A percentile compares a stretch with the other conserved stretches of the same genome.
phyloP scores from a whole-genome alignment of 768 basidiomycete species.

The Lactarius tabidus region DNA sequence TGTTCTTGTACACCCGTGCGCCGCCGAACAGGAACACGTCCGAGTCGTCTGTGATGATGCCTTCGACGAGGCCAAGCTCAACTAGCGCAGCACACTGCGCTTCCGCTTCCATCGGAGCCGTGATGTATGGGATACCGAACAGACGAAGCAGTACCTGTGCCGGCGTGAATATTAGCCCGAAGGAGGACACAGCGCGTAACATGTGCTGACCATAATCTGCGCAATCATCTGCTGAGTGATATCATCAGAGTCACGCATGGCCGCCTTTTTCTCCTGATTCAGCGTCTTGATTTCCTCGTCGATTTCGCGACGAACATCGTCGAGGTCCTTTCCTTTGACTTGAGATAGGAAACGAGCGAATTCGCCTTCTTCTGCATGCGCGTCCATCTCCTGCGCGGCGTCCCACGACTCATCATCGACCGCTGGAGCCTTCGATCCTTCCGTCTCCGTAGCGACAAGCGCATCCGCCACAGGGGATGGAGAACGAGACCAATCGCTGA shows the following conservation, averaged over 20 bases:
- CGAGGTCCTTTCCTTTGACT: conserved; percentile 81
- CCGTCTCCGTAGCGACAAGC: conserved; percentile 6
- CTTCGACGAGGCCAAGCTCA: conserved; percentile 82
- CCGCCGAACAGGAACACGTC: conserved; percentile 99
- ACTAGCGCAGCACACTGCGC: conserved; percentile 96
- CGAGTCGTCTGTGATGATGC: conserved; percentile 98
- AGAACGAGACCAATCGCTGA: conserved; percentile 38
- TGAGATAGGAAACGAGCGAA: conserved; percentile 92
- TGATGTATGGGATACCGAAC: conserved; percentile 97
- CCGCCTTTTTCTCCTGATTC: conserved; percentile 79
- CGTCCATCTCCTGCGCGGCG: conserved; percentile 81
- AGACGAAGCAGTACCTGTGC: conserved; percentile 80
- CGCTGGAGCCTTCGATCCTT: conserved; percentile 28
- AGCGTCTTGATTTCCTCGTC: conserved; percentile 84
- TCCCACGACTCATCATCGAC: conserved; percentile 62
- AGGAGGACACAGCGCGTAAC: neutral
- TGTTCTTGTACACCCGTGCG: conserved; percentile 94
- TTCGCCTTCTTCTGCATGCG: conserved; percentile 74
- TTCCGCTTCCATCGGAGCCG: conserved; percentile 99
- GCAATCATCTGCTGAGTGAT: conserved; percentile 92
- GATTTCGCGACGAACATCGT: conserved; percentile 80
- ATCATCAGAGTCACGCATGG: conserved; percentile 92
- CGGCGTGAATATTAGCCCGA: neutral
- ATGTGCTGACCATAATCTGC: conserved; percentile 57
- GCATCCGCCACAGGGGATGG: conserved; percentile 34